Conservation (phyloP, 2,329 filamentous ascomycete species). For the Trichophyton mentagrophytes region DNA sequence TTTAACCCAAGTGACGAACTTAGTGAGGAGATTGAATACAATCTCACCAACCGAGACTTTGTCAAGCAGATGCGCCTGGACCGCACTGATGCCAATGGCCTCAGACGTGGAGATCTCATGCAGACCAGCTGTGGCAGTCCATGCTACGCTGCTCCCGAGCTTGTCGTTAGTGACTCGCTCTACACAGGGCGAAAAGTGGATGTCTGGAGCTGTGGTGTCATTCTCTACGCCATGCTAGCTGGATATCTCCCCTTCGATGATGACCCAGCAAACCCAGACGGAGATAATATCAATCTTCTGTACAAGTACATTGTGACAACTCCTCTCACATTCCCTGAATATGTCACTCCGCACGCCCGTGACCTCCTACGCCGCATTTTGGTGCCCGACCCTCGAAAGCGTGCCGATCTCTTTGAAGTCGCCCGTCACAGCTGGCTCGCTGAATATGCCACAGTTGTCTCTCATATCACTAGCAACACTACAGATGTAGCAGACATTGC, state of each 20-base stretch:
- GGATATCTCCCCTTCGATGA: slow-evolving; percentile 97
- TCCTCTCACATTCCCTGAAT: slow-evolving; percentile 93
- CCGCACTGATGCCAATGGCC: slow-evolving; percentile 58
- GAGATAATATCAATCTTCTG: slow-evolving; percentile 95
- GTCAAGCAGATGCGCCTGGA: slow-evolving; percentile 81
- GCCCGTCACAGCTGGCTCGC: slow-evolving; percentile 96
- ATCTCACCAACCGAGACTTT: slow-evolving; percentile 73
- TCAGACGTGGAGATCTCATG: slow-evolving; percentile 86
- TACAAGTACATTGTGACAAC: slow-evolving; percentile 99
- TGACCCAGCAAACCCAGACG: slow-evolving; percentile 93
- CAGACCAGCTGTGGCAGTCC: slow-evolving; percentile 97
- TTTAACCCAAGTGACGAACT: slow-evolving; percentile 85
- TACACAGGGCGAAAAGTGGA: slow-evolving; percentile 98
- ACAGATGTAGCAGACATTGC: slow-evolving; percentile 77
- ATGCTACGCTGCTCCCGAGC: slow-evolving; percentile 90
- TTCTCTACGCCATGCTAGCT: slow-evolving; percentile 96
- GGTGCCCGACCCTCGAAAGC: slow-evolving; percentile 85
- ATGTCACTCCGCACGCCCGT: slow-evolving; percentile 90
- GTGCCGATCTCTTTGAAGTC: slow-evolving; percentile 93
- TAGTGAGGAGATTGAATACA: slow-evolving; percentile 77
- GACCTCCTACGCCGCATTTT: slow-evolving; percentile 86
- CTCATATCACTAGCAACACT: slow-evolving; percentile 91
- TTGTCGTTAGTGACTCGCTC: slow-evolving; percentile 92
- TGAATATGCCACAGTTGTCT: slow-evolving; percentile 92
- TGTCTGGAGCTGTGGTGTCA: slow-evolving; percentile 98